Evolutionary conservation across 805 yeast genomes (phyloP), one percentile per base, ranked within the genome.

Genomic region (Ogataea henricii): DNA sequence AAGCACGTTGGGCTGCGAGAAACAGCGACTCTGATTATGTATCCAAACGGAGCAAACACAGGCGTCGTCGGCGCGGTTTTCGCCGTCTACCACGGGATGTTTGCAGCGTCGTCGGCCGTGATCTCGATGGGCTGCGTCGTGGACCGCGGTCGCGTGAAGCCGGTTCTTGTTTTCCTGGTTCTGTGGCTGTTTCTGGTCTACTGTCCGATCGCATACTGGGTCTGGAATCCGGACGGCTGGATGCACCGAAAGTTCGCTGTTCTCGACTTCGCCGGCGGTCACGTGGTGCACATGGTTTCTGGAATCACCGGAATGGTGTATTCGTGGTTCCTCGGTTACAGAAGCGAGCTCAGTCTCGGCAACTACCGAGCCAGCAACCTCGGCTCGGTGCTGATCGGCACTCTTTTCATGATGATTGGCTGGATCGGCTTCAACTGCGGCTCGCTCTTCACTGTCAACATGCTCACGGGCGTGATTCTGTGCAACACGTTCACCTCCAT

Each of bases 341-440:
- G 96, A 67, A 81, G 74, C 66, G 90, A 73, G 35, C 20, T 44
- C 49, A 74, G 82, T 48, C 74, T 87, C 72, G 78, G 83, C 58
- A 85, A 87, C 64, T 89, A 85, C 70, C 73, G 96, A 53, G 95
- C 96, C 9, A 96, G 89, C 70, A 89, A 89, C 65, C 87, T 87
- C 38, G 84, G 92, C 16, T 77, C 87, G 64, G 87, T 90, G 34
- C 83, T 91, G 17, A 66, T 89, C 58, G 96, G 97, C n/a, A 87
- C 96, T 2, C 68, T 79, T 10, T 67, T 90, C 16, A 79, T 89
- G 57, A 87, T 91, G 81, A 80, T 86, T 55, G 96, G 97, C 3
- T 90, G 97, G 97, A 74, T 89, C 39, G 87, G 90, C 16, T 90
- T 90, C 78, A 90, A 90, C 61, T 90, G 96, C 34, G 95, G 90